Base-by-base conservation (phyloP, 2,329 filamentous ascomycete species). In the Elsinoe batatas region DNA sequence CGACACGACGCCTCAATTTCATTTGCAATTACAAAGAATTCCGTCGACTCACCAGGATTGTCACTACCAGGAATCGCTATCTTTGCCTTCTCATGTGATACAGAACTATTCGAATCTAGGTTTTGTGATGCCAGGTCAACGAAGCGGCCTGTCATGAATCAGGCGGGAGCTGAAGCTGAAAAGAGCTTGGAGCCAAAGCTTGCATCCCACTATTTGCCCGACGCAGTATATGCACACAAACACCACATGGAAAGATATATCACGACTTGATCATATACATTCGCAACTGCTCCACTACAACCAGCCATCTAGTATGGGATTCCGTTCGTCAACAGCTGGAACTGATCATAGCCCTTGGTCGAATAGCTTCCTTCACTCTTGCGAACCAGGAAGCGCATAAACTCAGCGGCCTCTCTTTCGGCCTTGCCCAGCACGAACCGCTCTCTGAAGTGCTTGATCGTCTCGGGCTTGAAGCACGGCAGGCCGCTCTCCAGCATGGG, bases 381-480 rank as follows among this genome's bases (percentile, higher is more conserved):
- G 75, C 84, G 85, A 66, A 96, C 86, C 64, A 97, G 75, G 55
- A 87, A 88, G 62, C 85, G 82, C 83, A 98, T 95, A 64, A 93
- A 95, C 59, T 95, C 90, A 0, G 91, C 93, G 0, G 94, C 93
- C 71, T 98, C 93, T 47, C 89, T 79, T 71, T 98, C 93, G 56
- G 76, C 88, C 76, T 86, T 91, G 57, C 97, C 93, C 56, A 96
- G 75, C 57, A 95, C 91, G 70, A 99, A 97, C 12, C 93, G 77
- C 64, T 96, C 88, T 60, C 82, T 83, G 74, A 99, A 95, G 72
- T 96, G 89, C 71, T 86, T 83, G 59, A 99, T 85, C 11, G 87
- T 95, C 70, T 95, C 88, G 0, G 91, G 91, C 72, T 95, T 97
- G 79, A 99, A 99, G 74, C 93, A 99, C 5, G 93, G 93, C 64